Base-by-base conservation (phyloP, 192 early-diverging fungal genomes). In the Backusella australiensis region DNA sequence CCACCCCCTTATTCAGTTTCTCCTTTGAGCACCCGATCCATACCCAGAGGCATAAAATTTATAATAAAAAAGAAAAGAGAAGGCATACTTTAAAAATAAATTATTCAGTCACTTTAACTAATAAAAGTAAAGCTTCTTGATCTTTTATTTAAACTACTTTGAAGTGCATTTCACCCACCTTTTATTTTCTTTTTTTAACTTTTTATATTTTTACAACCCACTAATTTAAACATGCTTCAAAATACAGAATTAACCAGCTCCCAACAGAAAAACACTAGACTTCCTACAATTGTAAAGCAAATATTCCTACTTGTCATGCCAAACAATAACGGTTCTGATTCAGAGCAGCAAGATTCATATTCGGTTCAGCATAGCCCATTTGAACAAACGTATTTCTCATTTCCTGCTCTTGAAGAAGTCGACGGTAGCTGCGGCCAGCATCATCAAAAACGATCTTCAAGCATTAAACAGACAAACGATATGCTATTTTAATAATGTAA, bases 201-300 rank as follows among this genome's bases (percentile, higher is more conserved):
- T 49, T 49, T 49, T 49, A 17, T 44, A 19, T 49, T 29, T 63
- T 26, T 11, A 63, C 26, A 63, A 3, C 56, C 8, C 23, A 29
- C 56, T 23, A 11, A 29, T n/a, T 63, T 29, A 14, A 63, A 12
- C 26, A 63, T 63, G 56, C 26, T 63, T 26, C 56, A 63, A 63
- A 63, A 63, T 11, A 63, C 56, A 9, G 56, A 63, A 29, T 4
- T 63, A 29, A 63, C 56, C 9, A 29, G 23, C 12, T 29, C 56
- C 11, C 56, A 63, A 63, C 56, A 46, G 11, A 29, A 71, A 71
- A 44, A 71, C 21, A 71, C 70, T 29, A 63, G 56, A 71, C 39
- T 71, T 71, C 70, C 70, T 49, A 71, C 70, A 71, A 15, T 71
- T 71, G 70, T 71, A 36, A 71, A 49, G 32, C 70, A 71, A 39